These are phyloP conservation scores for Oenanthe sinensis DNA, from an alignment of 129 eudicot species.

Conservation along the genomic window DNA sequence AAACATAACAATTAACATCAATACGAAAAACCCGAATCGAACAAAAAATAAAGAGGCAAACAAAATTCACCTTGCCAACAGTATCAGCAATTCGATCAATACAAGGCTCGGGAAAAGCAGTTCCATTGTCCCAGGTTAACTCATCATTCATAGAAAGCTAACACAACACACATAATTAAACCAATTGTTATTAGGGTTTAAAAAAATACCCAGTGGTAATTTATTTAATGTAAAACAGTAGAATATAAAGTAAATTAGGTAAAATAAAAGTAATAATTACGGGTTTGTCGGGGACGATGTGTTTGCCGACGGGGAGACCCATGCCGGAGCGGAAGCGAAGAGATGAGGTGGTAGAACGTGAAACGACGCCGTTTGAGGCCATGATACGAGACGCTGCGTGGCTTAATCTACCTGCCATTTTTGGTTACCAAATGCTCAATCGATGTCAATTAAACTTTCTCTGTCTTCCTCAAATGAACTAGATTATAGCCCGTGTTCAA, in stretches of 20 bases:
- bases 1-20: slow-evolving; percentile 12
- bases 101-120: slow-evolving; percentile 86
- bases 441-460: background rate
- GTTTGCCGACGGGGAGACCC: slow-evolving; percentile 98
- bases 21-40: background rate
- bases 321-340: slow-evolving; percentile 91
- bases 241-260: background rate
- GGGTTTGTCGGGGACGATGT: slow-evolving; percentile 85
- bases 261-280: slow-evolving; percentile 21
- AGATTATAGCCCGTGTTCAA: too few relatives aligned
- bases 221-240: background rate
- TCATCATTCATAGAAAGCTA: slow-evolving; percentile 86
- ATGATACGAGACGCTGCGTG: slow-evolving; percentile 60
- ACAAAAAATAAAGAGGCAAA: background rate
- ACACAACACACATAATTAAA: background rate
- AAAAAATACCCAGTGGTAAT: background rate
- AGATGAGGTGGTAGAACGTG: slow-evolving; percentile 62
- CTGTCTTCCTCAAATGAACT: too few relatives aligned
- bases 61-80: slow-evolving; percentile 57
- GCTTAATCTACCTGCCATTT: slow-evolving; percentile 85
- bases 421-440: too few relatives aligned
- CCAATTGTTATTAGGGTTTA: slow-evolving; percentile 9
- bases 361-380: slow-evolving; percentile 76
- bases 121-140: slow-evolving; percentile 92
- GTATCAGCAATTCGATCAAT: slow-evolving; percentile 95